These are phyloP conservation scores for Penicillium griseofulvum DNA, from an alignment of 2,329 filamentous ascomycete genomes.

Conservation along the genomic window DNA sequence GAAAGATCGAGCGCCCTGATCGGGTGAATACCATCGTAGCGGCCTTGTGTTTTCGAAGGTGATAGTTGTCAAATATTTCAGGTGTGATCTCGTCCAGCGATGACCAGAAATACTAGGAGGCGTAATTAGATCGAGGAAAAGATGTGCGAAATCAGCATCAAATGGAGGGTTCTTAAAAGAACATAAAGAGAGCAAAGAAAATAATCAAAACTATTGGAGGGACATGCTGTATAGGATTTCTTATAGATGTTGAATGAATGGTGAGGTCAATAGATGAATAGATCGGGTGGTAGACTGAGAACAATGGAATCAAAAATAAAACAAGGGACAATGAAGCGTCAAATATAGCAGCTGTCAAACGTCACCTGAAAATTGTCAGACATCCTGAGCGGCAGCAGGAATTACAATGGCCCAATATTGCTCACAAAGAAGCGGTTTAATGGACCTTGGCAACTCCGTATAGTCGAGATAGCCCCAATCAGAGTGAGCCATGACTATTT, in stretches of 20 bases:
- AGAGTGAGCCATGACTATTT: conserved; percentile 4
- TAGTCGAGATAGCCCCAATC: conserved; percentile 15
- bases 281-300: neutral
- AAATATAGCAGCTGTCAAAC: conserved; percentile 8
- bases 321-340: conserved; percentile 8
- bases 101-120: neutral
- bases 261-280: conserved; percentile 7
- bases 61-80: neutral
- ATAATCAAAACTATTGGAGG: neutral
- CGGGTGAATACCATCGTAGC: conserved; percentile 34
- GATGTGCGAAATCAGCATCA: neutral
- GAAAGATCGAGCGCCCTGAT: conserved; percentile 35
- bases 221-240: conserved; percentile 2
- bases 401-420: conserved; percentile 1
- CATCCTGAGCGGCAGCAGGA: conserved; percentile 14
- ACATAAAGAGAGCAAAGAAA: conserved; percentile 4
- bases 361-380: neutral
- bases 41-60: neutral
- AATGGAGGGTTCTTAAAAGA: neutral
- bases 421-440: conserved; percentile 15
- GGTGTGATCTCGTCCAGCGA: conserved; percentile 4
- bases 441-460: conserved; percentile 9
- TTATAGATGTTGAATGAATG: conserved; percentile 4
- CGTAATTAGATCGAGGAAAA: neutral
- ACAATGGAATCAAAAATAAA: conserved; percentile 8